A percentile compares a stretch with the other conserved stretches of the same genome.
Evolutionary conservation across 2,329 filamentous ascomycete species (phyloP).

Genomic region (Dactylellina drechsleri): DNA sequence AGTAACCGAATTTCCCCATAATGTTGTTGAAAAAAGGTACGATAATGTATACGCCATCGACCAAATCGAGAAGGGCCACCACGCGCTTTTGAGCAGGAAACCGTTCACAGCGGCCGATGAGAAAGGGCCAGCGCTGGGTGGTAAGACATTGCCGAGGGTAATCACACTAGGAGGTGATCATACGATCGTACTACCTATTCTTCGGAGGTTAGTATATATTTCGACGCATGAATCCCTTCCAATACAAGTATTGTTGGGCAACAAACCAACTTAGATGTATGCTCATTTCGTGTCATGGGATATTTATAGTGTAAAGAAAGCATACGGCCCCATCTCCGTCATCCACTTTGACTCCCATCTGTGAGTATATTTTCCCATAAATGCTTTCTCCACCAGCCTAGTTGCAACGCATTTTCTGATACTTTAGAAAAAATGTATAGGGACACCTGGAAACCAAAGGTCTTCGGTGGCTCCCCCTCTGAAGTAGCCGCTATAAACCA

Average conservation of each 20-base stretch:
- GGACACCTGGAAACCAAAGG: slow-evolving; percentile 79
- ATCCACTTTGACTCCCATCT: slow-evolving; percentile 73
- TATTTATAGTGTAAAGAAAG: slow-evolving; percentile 66
- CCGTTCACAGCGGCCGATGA: slow-evolving; percentile 76
- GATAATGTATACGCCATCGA: slow-evolving; percentile 83
- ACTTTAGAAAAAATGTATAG: slow-evolving; percentile 51
- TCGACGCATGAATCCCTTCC: too few species aligned
- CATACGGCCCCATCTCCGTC: slow-evolving; percentile 71
- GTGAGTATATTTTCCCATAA: slow-evolving; percentile 26
- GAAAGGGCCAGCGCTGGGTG: slow-evolving; percentile 74
- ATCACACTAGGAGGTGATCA: slow-evolving; percentile 79
- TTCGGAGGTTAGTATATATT: slow-evolving; percentile 62
- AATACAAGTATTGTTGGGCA: too few species aligned
- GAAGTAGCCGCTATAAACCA: slow-evolving; percentile 83
- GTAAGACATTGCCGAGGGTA: slow-evolving; percentile 79
- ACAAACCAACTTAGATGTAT: too few species aligned
- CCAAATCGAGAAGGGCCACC: slow-evolving; percentile 87
- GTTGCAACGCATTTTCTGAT: background rate
- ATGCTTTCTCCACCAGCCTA: background rate
- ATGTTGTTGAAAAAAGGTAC: slow-evolving; percentile 67
- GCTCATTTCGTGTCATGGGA: too few species aligned
- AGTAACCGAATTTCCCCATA: background rate
- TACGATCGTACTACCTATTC: slow-evolving; percentile 71
- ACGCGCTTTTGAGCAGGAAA: slow-evolving; percentile 75
- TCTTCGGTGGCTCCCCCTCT: slow-evolving; percentile 83